Percentiles rank a stretch among this genome's conserved stretches.
phyloP scores from a whole-genome alignment of 352 stramenopile genomes.

The Pythium coloratum region DNA sequence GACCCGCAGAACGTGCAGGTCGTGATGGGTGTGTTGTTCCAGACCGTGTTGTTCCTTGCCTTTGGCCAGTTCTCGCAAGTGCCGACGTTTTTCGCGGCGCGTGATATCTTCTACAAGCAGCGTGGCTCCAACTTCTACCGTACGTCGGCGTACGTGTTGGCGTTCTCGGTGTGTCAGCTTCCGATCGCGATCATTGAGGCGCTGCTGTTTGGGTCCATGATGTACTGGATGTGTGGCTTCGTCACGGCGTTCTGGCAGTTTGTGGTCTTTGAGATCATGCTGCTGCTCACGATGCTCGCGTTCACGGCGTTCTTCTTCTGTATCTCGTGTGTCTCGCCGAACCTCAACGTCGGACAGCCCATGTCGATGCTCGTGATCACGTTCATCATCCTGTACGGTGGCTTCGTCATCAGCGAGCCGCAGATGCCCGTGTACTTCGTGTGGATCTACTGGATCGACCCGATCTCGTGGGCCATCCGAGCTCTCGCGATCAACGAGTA shows the following conservation, averaged over 20 bases:
- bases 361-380: constrained; percentile 26
- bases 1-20: constrained; percentile 33
- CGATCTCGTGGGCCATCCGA: background rate
- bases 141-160: constrained; percentile 60
- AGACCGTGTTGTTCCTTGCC: constrained; percentile 67
- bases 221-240: constrained; percentile 78
- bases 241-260: constrained; percentile 36
- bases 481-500: constrained; percentile 1
- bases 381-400: background rate
- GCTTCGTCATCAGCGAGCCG: background rate
- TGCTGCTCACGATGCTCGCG: constrained; percentile 45
- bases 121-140: constrained; percentile 71
- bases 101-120: constrained; percentile 75
- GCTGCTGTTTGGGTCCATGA: constrained; percentile 59
- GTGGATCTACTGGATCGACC: constrained; percentile 5
- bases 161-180: constrained; percentile 31
- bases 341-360: constrained; percentile 32
- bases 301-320: constrained; percentile 39
- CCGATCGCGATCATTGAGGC: constrained; percentile 50
- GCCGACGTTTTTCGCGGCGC: constrained; percentile 51
- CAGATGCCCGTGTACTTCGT: background rate
- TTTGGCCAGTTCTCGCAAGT: constrained; percentile 64
- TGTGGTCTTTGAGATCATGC: constrained; percentile 54
- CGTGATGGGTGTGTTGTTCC: constrained; percentile 63
- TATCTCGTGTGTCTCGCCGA: constrained; percentile 29